Evolutionary conservation across 73 alveolate species (phyloP), one percentile per base, ranked within the genome.

Genomic region (Paramecium biaurelia): DNA sequence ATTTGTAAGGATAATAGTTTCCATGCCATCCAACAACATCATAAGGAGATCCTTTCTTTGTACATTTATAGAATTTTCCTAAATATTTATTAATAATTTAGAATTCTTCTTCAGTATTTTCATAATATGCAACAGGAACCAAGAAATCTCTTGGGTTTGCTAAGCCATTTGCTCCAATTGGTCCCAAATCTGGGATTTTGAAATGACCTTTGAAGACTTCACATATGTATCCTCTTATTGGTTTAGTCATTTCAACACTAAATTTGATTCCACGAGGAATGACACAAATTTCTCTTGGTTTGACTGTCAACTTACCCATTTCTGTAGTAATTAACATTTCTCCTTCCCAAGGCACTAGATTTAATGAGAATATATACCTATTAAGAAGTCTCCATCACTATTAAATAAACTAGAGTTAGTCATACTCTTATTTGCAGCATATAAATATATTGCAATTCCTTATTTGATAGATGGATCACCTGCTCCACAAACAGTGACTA

Each of bases 21-120:
- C 99, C 99, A 74, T 95, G 98, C 99, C 99, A 97, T 21, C 97
- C 98, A 24, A 97, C 99, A 10, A 96, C 97, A 72, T 97, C 98
- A 93, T 93, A 96, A 58, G 96, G 95, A 7, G 96, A 92, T 89
- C 96, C 96, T 42, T 86, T 56, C 67, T 38, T 67, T 24, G 92
- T 53, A 85, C 86, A 85, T 23, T 42, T 76, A 86, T 93, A 97
- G 93, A 96, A 92, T 67, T 95, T 89, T 34, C 99, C 98, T 7
- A 67, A 43, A 92, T 74, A 96, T 70, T 97, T 95, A 34, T 85
- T 89, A 8, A 92, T 76, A 20, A 97, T 92, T 43, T 74, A 76
- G 92, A 97, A 93, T 23, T 70, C 93, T 53, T 57, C 93, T 12
- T 92, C 97, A 18, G 35, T 47, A 70, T 97, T 97, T 49, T 93